These are phyloP conservation scores for Cladophialophora immunda DNA, from an alignment of 2,329 filamentous ascomycete genomes.

Conservation along the genomic window DNA sequence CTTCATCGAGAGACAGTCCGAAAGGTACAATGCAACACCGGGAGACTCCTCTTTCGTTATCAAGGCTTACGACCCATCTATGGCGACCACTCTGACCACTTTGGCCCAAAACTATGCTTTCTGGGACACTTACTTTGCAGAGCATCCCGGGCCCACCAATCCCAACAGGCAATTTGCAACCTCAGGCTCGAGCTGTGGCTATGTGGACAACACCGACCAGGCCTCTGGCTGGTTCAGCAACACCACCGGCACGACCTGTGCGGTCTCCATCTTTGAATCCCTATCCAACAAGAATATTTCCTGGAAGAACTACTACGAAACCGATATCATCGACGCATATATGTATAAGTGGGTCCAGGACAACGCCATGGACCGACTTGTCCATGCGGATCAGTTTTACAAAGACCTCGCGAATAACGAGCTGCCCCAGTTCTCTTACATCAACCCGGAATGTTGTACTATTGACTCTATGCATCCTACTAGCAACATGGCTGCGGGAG, in stretches of 20 bases:
- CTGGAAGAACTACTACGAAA: conserved; percentile 38
- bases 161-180: conserved; percentile 32
- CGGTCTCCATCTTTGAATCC: conserved; percentile 30
- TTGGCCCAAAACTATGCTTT: conserved; percentile 35
- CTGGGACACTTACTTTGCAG: conserved; percentile 32
- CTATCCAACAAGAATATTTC: conserved; percentile 31
- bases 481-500: conserved; percentile 36
- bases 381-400: conserved; percentile 62
- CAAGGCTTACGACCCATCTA: conserved; percentile 30
- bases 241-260: conserved; percentile 27
- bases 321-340: conserved; percentile 31
- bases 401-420: conserved; percentile 69
- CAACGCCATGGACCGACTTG: conserved; percentile 32
- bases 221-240: conserved; percentile 32
- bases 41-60: conserved; percentile 34
- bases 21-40: conserved; percentile 33
- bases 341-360: conserved; percentile 37
- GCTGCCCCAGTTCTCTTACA: conserved; percentile 73
- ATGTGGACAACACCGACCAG: conserved; percentile 33
- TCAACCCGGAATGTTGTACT: conserved; percentile 49
- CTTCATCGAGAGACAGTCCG: conserved; percentile 35
- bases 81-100: conserved; percentile 20
- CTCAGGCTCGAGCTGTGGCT: conserved; percentile 29
- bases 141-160: conserved; percentile 34
- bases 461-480: conserved; percentile 35